Percentiles rank a stretch among this genome's conserved stretches.
Evolutionary conservation across 1,139 yeast genomes (phyloP).

Genomic region (Lizanozyma gosingica): DNA sequence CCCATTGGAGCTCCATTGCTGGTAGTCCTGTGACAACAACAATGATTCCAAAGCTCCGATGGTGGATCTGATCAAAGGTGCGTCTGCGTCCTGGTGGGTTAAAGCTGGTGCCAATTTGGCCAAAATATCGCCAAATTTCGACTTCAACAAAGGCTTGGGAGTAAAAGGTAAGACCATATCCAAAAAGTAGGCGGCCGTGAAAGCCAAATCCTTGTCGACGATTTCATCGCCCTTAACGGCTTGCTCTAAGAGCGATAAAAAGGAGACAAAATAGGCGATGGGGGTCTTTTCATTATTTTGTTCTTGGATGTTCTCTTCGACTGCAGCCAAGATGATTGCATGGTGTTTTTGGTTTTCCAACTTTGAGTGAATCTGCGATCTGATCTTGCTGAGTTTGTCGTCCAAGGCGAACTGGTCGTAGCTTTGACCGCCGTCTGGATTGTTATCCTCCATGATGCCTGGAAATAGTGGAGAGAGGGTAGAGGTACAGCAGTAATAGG

Average conservation of each 20-base stretch:
- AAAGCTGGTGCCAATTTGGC: conserved; percentile 76
- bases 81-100: conserved; percentile 60
- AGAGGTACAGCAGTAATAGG: background rate
- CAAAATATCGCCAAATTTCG: conserved; percentile 70
- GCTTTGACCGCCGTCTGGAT: conserved; percentile 37
- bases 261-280: conserved; percentile 77
- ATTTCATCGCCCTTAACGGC: conserved; percentile 48
- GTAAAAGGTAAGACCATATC: conserved; percentile 74
- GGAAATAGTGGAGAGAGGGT: conserved; percentile 2
- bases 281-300: conserved; percentile 54
- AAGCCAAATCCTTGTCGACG: conserved; percentile 53
- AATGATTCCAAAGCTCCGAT: conserved; percentile 79
- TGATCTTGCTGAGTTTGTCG: conserved; percentile 57
- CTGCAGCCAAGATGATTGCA: conserved; percentile 70
- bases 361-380: conserved; percentile 65
- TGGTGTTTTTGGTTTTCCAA: conserved; percentile 74
- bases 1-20: conserved; percentile 55
- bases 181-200: conserved; percentile 71
- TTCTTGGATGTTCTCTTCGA: conserved; percentile 78
- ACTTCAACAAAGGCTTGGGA: conserved; percentile 56
- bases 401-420: conserved; percentile 46
- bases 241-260: conserved; percentile 73
- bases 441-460: conserved; percentile 19
- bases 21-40: conserved; percentile 70
- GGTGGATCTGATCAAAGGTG: conserved; percentile 79